Conservation (phyloP, 805 yeast species). For the Ogataea paradorogensis region DNA sequence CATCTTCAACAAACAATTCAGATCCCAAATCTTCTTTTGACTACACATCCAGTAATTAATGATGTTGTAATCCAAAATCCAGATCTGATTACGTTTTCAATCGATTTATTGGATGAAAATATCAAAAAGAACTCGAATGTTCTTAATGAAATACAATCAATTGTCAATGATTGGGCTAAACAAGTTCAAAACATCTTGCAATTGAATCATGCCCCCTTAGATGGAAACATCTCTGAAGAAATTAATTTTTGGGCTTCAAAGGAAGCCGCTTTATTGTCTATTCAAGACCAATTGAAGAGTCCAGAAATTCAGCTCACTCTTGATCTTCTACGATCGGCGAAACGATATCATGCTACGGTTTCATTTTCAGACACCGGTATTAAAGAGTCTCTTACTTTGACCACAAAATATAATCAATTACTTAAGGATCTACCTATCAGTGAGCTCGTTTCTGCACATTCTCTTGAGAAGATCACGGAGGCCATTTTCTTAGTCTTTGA, state of each 20-base stretch:
- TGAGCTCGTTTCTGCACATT: conserved; percentile 48
- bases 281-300: conserved; percentile 56
- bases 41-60: conserved; percentile 51
- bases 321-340: conserved; percentile 61
- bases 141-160: conserved; percentile 65
- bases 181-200: conserved; percentile 56
- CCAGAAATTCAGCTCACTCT: conserved; percentile 56
- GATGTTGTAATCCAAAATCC: conserved; percentile 32
- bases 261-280: conserved; percentile 54
- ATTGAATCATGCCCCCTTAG: conserved; percentile 48
- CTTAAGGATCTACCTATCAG: conserved; percentile 69
- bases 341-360: conserved; percentile 77
- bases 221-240: conserved; percentile 62
- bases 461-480: conserved; percentile 42
- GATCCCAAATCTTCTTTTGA: conserved; percentile 56
- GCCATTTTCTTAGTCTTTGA: conserved; percentile 49
- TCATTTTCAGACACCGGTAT: conserved; percentile 70
- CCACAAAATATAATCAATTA: conserved; percentile 58
- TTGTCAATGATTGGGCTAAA: conserved; percentile 73
- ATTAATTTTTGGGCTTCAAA: conserved; percentile 74
- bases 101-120: conserved; percentile 23
- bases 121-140: conserved; percentile 49
- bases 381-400: conserved; percentile 46
- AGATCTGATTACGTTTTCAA: conserved; percentile 6
- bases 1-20: conserved; percentile 66